Base-by-base conservation (phyloP, 768 basidiomycete genomes). In the Lactarius vividus region DNA sequence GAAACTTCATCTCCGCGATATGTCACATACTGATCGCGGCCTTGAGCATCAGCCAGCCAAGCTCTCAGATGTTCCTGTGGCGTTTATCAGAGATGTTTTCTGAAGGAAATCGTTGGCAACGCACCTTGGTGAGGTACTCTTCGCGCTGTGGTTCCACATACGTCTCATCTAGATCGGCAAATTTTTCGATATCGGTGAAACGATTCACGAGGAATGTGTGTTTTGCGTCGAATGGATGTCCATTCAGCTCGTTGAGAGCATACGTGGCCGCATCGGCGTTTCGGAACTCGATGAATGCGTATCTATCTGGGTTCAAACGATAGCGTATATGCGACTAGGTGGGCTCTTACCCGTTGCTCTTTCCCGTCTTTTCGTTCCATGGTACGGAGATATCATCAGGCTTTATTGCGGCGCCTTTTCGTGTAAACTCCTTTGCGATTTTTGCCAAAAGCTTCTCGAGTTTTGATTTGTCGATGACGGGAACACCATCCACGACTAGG, bases 1-100 rank as follows among this genome's bases (percentile, higher is more conserved):
- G 88, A 83, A 60, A 96, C 92, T 69, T 96, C 91, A 72, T 96
- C 92, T 56, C 92, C 93, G 44, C 93, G 87, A 76, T 96, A 95
- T 44, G 93, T 95, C 63, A 93, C 88, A 79, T 94, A 94, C 75
- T 99, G 97, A 76, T 99, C 97, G 67, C 96, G 89, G 40, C 95
- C 94, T 76, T 89, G 88, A 28, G 86, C 81, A 77, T 99, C 97
- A 29, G 88, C 92, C 61, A 98, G 84, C 96, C 96, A 99, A 60
- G 92, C 91, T 56, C 93, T 86, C 67, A 98, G 84, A 79, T 99
- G 96, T 75, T 98, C 97, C 94, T 98, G 70, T 37, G 54, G 9
- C 26, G 28, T 54, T 26, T 52, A 29, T 65, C 6, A 55, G 42
- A 52, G 11, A 6, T 61, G 20, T 52, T 37, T 20, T 11, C 49